Percentiles rank a stretch among this genome's conserved stretches.
These are phyloP conservation scores for Cutaneotrichosporon sp. DNA, from an alignment of 1,284 basidiomycete genomes.

Conservation along the genomic window DNA sequence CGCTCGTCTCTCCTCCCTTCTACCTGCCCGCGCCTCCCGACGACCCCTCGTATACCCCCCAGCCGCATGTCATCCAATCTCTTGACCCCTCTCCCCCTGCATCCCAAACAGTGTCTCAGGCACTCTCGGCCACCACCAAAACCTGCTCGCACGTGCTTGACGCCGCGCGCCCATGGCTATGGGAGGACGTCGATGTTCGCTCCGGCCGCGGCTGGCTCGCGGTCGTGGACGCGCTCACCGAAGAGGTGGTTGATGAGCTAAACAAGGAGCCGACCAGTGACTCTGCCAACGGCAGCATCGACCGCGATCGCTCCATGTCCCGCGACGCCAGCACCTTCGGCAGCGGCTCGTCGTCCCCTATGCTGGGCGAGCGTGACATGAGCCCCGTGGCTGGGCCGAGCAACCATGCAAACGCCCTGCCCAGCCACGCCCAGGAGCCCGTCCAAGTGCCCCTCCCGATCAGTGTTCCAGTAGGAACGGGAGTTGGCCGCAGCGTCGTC, in stretches of 20 bases:
- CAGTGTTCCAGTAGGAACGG: slow-evolving; percentile 5
- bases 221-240: slow-evolving; percentile 46
- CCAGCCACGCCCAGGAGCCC: neutral
- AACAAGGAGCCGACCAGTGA: neutral
- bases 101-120: slow-evolving; percentile 17
- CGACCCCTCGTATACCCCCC: slow-evolving; percentile 15
- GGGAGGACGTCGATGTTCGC: slow-evolving; percentile 46
- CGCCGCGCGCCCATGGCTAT: slow-evolving; percentile 44
- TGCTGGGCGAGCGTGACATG: neutral
- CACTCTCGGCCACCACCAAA: slow-evolving; percentile 26
- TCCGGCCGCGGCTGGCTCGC: slow-evolving; percentile 47
- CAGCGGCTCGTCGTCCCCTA: neutral
- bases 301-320: neutral
- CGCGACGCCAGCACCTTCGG: neutral
- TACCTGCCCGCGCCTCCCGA: slow-evolving; percentile 21
- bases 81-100: slow-evolving; percentile 33
- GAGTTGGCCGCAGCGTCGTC: neutral
- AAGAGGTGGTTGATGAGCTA: slow-evolving; percentile 34
- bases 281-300: neutral
- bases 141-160: slow-evolving; percentile 29
- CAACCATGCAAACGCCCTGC: neutral
- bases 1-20: slow-evolving; percentile 36
- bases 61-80: slow-evolving; percentile 22
- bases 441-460: neutral
- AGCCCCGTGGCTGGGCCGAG: neutral